A percentile compares a stretch with the other conserved stretches of the same genome.
These are phyloP conservation scores for Umbelopsis sp. DNA, from an alignment of 192 early-diverging fungal genomes.

Conservation along the genomic window DNA sequence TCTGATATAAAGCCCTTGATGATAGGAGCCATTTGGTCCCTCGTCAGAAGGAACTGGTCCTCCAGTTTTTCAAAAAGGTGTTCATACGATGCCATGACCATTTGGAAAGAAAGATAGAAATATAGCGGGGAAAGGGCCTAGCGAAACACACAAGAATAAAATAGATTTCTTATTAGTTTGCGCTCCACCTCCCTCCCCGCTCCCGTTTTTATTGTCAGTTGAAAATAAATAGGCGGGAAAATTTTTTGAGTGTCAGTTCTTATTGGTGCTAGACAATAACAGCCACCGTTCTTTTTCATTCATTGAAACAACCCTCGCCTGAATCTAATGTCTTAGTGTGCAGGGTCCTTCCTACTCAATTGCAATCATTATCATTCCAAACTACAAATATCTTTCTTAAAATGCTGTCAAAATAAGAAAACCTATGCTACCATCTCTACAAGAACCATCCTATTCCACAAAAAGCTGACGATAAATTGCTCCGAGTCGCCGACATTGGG, in stretches of 20 bases:
- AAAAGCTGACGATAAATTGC: not conserved
- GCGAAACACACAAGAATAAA: not conserved
- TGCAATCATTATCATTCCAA: not conserved
- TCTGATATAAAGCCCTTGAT: slow-evolving; percentile 39
- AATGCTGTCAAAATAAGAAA: no score
- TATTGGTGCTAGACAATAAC: not conserved
- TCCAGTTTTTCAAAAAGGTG: slow-evolving; percentile 28
- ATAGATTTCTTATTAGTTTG: not conserved
- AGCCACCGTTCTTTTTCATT: not conserved
- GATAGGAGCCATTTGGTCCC: slow-evolving; percentile 28
- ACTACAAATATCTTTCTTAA: not conserved
- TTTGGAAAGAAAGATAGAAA: slow-evolving; percentile 1
- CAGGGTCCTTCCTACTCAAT: not conserved
- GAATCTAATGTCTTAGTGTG: not conserved
- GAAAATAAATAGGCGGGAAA: not conserved
- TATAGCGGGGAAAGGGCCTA: not conserved
- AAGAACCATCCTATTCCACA: no score
- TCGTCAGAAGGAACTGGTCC: slow-evolving; percentile 26
- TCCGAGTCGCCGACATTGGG: not conserved
- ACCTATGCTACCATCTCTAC: no score
- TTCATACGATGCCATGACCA: slow-evolving; percentile 17
- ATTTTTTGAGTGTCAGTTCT: slow-evolving; percentile 19
- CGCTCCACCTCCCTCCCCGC: no score
- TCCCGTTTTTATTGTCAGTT: not conserved
- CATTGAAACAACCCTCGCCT: not conserved